Evolutionary conservation across 371 early-diverging fungal genomes (phyloP), one percentile per base, ranked within the genome.

Genomic region (Mucor circinelloides): DNA sequence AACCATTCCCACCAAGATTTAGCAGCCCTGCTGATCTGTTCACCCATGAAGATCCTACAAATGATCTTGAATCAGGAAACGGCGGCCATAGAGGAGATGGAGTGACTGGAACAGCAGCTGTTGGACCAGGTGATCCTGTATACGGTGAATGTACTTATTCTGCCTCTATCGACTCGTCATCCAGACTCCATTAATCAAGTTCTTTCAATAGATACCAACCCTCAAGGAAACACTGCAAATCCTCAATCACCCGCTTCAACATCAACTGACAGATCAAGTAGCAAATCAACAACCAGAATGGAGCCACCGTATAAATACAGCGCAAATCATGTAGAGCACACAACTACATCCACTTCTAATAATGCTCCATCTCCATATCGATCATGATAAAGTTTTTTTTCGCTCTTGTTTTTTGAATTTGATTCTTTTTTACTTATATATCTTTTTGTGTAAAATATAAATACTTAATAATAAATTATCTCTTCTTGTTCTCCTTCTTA

Each of bases 1-100:
- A 65, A n/a, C 72, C 75, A 30, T 69, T 64, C 27, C 64, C 69
- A 46, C 72, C 72, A 28, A 61, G 75, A 34, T 61, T 67, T 21
- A 57, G 34, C 15, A 52, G 23, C 6, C 23, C 57, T 1, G 7
- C 50, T 27, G 68, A 73, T 31, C 36, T 69, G 8, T 73, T 73
- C 32, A 66, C 73, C 9, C 28, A 48, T 21, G 69, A 65, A n/a
- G n/a, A 48, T n/a, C 64, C 23, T 50, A 50, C 58, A 8, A 10
- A 30, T 27, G 72, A 71, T 60, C 30, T 57, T 42, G 71, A 71
- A 58, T 17, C 48, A 19, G 48, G 44, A 15, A 7, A 42, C 19
- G 44, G 44, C 6, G 34, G 34, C 34, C 34, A 34, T 9, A 34
- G 34, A 34, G 34, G 34, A 34, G 34, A 34, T 34, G 34, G 34